Base-by-base conservation (phyloP, 2,329 filamentous ascomycete genomes). In the Colletotrichum simmondsii region DNA sequence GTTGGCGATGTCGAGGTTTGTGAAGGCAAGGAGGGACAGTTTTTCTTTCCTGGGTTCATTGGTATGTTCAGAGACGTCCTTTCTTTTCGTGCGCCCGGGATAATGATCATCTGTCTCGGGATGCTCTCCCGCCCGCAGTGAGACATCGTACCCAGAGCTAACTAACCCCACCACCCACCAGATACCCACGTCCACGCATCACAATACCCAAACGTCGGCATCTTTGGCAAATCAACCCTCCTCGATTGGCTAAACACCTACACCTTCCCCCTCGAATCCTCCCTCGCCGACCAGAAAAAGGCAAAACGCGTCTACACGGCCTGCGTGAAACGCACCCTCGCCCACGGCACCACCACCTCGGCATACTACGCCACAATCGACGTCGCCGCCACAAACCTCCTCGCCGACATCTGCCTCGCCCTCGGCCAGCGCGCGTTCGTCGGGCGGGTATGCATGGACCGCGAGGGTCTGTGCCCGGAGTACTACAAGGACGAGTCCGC, bases 141-240 rank as follows among this genome's bases (percentile, higher is more conserved):
- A 42, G 37, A 42, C 37, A 42, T 19, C 37, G 37, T 42, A 7
- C 32, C 12, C 12, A 32, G 26, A 8, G 37, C 54, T 64, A 62
- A 71, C 54, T 54, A 61, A 67, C 69, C 5, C 7, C 32, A 56
- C 32, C 42, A 24, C 14, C 32, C 37, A 24, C 14, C 74, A 96
- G 96, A 99, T 82, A 98, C 97, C 1, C 97, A 99, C 81, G 93
- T 98, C 71, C 97, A 99, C 81, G 97, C 97, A 10, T 90, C 95
- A 0, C 97, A 99, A 84, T 98, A 98, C 78, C 95, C 96, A 71
- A 99, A 99, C 79, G 91, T 91, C 1, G 97, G 97, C 72, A 92
- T 99, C 75, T 98, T 98, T 80, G 97, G 97, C 78, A 97, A 95
- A 76, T 93, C 94, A 0, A 98, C 96, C 0, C 91, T 99, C 37